Conservation (phyloP, 169 alveolate species). For the Cryptosporidium sp. region DNA sequence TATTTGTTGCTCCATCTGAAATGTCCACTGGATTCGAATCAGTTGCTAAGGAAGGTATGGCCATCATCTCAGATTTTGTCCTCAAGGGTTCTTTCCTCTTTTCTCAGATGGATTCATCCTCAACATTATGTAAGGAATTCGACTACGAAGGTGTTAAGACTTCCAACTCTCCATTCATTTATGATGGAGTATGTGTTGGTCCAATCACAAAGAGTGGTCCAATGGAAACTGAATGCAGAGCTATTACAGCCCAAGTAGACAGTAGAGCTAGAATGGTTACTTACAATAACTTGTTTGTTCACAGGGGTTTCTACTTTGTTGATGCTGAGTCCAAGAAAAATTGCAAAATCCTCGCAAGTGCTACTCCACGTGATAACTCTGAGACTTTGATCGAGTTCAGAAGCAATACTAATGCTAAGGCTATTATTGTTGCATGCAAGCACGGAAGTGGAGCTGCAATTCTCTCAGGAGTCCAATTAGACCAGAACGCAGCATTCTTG, state of each 20-base stretch:
- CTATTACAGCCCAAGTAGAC: neutral
- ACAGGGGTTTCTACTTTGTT: constrained; percentile 55
- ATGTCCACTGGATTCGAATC: neutral
- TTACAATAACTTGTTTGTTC: neutral
- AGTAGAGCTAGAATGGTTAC: neutral
- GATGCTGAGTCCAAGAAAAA: constrained; percentile 18
- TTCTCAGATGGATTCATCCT: constrained; percentile 44
- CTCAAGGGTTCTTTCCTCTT: constrained; percentile 38
- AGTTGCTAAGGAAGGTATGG: constrained; percentile 43
- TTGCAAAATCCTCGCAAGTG: constrained; percentile 23
- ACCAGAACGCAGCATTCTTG: constrained; percentile 28
- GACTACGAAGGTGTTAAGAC: constrained; percentile 20
- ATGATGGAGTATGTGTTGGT: constrained; percentile 41
- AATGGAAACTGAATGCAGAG: constrained; percentile 59
- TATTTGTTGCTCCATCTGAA: constrained; percentile 61
- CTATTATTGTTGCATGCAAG: constrained; percentile 41
- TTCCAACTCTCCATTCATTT: neutral
- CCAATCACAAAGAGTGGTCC: constrained; percentile 43
- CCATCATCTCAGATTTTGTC: constrained; percentile 1
- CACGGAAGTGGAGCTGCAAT: constrained; percentile 61
- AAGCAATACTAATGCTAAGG: neutral
- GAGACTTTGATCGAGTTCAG: constrained; percentile 19
- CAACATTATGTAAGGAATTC: constrained; percentile 30
- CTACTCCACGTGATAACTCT: constrained; percentile 25
- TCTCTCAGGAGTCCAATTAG: constrained; percentile 50